A percentile compares a stretch with the other conserved stretches of the same genome.
These are phyloP conservation scores for Sordariomycetes sp. DNA, from an alignment of 2,329 filamentous ascomycete species.

Conservation along the genomic window DNA sequence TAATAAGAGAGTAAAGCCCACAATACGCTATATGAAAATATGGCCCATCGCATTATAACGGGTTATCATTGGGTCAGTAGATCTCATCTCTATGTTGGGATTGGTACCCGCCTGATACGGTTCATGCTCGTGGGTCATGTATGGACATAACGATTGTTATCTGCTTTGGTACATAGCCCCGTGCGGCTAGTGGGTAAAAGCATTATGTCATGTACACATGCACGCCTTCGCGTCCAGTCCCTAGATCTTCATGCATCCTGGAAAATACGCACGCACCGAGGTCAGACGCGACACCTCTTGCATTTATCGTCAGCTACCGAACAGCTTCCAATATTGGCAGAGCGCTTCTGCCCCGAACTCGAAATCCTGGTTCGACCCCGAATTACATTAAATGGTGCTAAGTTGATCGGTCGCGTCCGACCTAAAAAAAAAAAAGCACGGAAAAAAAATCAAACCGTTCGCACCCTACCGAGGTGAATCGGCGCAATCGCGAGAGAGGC, in stretches of 20 bases:
- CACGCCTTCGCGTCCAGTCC: neutral
- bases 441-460: conserved; percentile 4
- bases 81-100: neutral
- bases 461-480: neutral
- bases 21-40: no score
- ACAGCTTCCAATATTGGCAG: neutral
- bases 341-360: neutral
- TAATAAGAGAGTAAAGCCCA: neutral
- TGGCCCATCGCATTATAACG: no score
- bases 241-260: neutral
- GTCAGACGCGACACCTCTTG: neutral
- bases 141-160: neutral
- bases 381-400: neutral
- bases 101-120: neutral
- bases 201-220: neutral
- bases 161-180: neutral
- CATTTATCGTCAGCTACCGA: neutral
- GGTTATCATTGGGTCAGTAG: neutral
- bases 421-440: neutral
- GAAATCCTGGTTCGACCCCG: neutral
- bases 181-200: neutral
- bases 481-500: neutral
- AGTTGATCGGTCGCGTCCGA: neutral
- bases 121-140: neutral
- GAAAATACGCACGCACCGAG: neutral